Percentiles rank a stretch among this genome's conserved stretches.
Evolutionary conservation across 495 filamentous ascomycete species (phyloP).

Genomic region (Mytilinidion resinicola): DNA sequence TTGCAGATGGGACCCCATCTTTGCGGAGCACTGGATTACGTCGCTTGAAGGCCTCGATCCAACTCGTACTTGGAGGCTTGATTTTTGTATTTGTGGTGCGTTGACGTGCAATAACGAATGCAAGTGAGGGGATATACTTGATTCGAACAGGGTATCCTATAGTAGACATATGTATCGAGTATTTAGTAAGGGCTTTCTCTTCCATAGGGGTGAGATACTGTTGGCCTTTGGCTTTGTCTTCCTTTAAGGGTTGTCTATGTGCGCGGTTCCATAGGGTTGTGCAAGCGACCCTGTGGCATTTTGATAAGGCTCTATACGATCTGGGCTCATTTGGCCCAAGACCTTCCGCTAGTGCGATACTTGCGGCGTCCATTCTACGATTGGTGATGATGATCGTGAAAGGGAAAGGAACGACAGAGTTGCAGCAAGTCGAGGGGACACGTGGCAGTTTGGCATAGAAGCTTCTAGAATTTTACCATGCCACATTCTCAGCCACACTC

Average conservation of each 20-base stretch:
- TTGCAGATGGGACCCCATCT: neutral
- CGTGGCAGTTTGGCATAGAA: too few species aligned
- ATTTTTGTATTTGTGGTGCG: too few species aligned
- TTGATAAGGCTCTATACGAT: slow-evolving; percentile 12
- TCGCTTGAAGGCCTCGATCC: too few species aligned
- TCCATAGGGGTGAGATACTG: slow-evolving; percentile 6
- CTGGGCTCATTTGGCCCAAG: slow-evolving; percentile 1
- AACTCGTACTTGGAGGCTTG: too few species aligned
- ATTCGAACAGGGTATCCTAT: slow-evolving; percentile 7
- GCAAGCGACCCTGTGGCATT: slow-evolving; percentile 5
- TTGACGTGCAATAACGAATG: slow-evolving; percentile 5
- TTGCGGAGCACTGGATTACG: too few species aligned
- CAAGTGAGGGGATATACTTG: slow-evolving; percentile 10
- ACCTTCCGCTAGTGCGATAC: neutral
- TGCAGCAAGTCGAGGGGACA: too few species aligned
- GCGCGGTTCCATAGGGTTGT: slow-evolving; percentile 8
- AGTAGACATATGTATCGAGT: slow-evolving; percentile 1
- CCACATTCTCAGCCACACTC: too few species aligned
- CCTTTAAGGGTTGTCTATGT: slow-evolving; percentile 5
- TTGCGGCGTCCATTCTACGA: slow-evolving; percentile 9
- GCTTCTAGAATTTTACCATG: too few species aligned
- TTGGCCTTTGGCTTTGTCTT: slow-evolving; percentile 8
- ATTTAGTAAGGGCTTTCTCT: slow-evolving; percentile 10
- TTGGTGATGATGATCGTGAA: neutral
- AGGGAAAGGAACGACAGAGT: too few species aligned